phyloP scores from a whole-genome alignment of 164 flowering plant genomes.

The Hamamelis virginiana region DNA sequence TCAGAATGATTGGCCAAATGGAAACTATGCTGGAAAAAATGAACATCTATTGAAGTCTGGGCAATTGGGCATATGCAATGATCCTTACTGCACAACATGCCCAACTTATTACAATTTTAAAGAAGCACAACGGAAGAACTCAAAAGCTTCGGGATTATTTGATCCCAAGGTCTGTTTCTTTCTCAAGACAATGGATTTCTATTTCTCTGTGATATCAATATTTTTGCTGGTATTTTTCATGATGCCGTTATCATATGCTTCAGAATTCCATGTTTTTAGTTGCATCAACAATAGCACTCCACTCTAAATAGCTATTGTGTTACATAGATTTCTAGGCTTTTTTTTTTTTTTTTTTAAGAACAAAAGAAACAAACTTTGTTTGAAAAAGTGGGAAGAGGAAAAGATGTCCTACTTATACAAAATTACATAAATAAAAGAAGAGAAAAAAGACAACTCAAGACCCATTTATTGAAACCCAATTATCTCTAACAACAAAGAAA shows the following conservation, averaged over 20 bases:
- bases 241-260: background rate
- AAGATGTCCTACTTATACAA: too few relatives aligned
- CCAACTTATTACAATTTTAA: slow-evolving; percentile 51
- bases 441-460: too few relatives aligned
- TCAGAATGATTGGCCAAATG: slow-evolving; percentile 33
- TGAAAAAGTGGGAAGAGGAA: too few relatives aligned
- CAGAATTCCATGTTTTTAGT: background rate
- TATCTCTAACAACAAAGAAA: too few relatives aligned
- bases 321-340: too few relatives aligned
- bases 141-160: slow-evolving; percentile 39
- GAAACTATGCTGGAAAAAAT: slow-evolving; percentile 41
- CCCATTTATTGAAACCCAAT: too few relatives aligned
- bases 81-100: slow-evolving; percentile 92
- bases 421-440: too few relatives aligned
- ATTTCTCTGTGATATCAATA: background rate
- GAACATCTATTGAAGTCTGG: slow-evolving; percentile 83
- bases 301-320: too few relatives aligned
- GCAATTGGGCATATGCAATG: slow-evolving; percentile 78
- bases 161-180: slow-evolving; percentile 48
- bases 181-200: background rate
- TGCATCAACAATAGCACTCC: too few relatives aligned
- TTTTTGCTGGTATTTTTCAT: background rate
- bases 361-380: too few relatives aligned
- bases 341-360: too few relatives aligned
- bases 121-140: slow-evolving; percentile 25